Percentiles rank a stretch among this genome's conserved stretches.
Conservation (phyloP, 306 rosid species). For the Citrullus amarus region DNA sequence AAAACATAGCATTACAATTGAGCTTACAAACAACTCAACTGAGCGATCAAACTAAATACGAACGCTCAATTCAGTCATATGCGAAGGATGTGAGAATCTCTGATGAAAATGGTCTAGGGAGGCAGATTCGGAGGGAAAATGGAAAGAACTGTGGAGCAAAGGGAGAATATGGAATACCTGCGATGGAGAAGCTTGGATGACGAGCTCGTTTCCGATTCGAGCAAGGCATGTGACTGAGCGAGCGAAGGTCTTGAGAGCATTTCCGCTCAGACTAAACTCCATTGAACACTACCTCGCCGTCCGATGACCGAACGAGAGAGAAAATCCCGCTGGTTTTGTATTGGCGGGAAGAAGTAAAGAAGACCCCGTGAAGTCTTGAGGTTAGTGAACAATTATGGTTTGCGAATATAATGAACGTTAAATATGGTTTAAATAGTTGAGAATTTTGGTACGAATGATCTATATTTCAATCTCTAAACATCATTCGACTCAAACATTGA, state of each 20-base stretch:
- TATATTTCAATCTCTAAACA: too few species aligned
- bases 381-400: not conserved
- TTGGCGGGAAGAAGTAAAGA: constrained; percentile 1
- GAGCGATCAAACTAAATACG: not conserved
- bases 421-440: too few species aligned
- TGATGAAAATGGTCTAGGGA: not conserved
- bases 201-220: constrained; percentile 79
- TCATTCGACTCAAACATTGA: too few species aligned
- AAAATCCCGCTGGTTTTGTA: not conserved
- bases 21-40: not conserved
- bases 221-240: constrained; percentile 87
- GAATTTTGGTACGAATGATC: too few species aligned
- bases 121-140: not conserved
- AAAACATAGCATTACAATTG: not conserved
- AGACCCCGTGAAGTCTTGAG: not conserved
- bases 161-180: constrained; percentile 29
- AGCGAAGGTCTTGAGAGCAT: constrained; percentile 68
- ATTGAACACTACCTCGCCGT: constrained; percentile 7
- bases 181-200: constrained; percentile 72
- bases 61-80: not conserved
- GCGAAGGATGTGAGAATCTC: not conserved
- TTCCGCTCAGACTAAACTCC: constrained; percentile 66
- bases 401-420: too few species aligned
- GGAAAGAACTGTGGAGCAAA: not conserved
- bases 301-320: not conserved